Conservation (phyloP, 306 rosid genomes). For the Acacia melanoxylon region DNA sequence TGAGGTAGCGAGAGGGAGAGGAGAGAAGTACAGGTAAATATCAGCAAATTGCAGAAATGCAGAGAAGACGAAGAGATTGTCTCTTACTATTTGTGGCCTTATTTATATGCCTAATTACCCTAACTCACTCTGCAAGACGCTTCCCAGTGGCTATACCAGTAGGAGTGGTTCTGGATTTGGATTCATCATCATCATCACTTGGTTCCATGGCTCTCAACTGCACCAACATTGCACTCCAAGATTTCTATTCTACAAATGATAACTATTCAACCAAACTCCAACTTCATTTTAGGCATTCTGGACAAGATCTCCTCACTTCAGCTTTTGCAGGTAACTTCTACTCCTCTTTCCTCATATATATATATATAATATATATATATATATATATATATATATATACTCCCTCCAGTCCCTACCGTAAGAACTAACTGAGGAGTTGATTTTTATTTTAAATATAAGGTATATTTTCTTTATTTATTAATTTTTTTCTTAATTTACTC, state of each 20-base stretch:
- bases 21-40: neutral
- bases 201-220: slow-evolving; percentile 20
- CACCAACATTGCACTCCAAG: slow-evolving; percentile 29
- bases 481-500: too few relatives aligned
- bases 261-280: slow-evolving; percentile 24
- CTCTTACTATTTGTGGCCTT: neutral
- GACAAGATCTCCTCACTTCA: slow-evolving; percentile 26
- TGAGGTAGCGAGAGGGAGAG: neutral
- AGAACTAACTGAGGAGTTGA: too few relatives aligned
- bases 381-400: too few relatives aligned
- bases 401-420: too few relatives aligned
- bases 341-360: too few relatives aligned
- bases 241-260: slow-evolving; percentile 29
- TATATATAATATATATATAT: too few relatives aligned
- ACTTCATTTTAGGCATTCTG: slow-evolving; percentile 12
- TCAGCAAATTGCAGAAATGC: neutral
- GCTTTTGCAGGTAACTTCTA: slow-evolving; percentile 34
- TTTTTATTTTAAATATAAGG: too few relatives aligned
- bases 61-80: neutral
- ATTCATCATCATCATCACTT: neutral
- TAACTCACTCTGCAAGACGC: neutral
- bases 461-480: too few relatives aligned
- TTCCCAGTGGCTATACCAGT: neutral
- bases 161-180: slow-evolving; percentile 35
- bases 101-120: neutral